Evolutionary conservation across 148 eudicot species (phyloP).

Genomic region (Persicaria maculosa): DNA sequence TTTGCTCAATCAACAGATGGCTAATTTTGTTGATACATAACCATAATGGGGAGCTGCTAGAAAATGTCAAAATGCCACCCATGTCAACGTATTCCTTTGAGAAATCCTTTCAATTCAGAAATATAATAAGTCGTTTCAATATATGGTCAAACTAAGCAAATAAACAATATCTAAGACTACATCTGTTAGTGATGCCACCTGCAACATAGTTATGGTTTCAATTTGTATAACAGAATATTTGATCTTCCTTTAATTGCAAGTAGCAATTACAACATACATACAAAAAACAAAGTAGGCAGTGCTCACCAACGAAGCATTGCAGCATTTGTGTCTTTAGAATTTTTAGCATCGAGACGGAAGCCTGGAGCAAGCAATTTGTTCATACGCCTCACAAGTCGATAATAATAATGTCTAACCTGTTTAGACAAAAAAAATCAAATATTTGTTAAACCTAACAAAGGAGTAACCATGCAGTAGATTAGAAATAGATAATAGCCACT

Average conservation of each 20-base stretch:
- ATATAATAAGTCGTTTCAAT: neutral
- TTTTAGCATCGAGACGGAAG: slow-evolving; percentile 83
- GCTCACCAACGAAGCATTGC: slow-evolving; percentile 96
- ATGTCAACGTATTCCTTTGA: neutral
- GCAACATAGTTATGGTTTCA: neutral
- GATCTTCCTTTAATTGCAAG: neutral
- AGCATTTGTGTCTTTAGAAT: slow-evolving; percentile 96
- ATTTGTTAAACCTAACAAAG: neutral
- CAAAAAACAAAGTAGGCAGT: neutral
- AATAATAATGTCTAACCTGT: slow-evolving; percentile 98
- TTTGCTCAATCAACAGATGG: neutral
- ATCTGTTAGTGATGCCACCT: no score
- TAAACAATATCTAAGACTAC: neutral
- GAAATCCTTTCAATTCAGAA: neutral
- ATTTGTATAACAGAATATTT: neutral
- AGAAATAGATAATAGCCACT: slow-evolving; percentile 10
- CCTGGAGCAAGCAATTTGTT: slow-evolving; percentile 93
- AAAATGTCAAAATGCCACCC: neutral
- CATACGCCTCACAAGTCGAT: slow-evolving; percentile 97
- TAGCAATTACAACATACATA: neutral
- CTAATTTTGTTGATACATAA: slow-evolving; percentile 3
- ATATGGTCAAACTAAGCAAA: neutral
- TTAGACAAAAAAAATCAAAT: slow-evolving; percentile 13
- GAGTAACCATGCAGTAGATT: slow-evolving; percentile 1
- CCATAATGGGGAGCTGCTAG: neutral